phyloP scores from a whole-genome alignment of 306 rosid genomes.

The Inga leiocalycina region DNA sequence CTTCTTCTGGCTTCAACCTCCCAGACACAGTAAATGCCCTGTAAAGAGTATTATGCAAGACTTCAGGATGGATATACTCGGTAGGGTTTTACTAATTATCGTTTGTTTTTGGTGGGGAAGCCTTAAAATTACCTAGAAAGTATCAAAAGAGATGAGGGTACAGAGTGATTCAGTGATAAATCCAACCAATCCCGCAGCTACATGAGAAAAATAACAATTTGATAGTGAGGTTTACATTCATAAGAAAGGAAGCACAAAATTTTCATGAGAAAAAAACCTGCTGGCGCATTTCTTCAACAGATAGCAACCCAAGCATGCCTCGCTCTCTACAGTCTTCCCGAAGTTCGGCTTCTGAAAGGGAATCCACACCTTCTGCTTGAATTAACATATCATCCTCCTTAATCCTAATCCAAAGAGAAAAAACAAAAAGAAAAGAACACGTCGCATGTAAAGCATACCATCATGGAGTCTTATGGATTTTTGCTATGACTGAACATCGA shows the following conservation, averaged over 20 bases:
- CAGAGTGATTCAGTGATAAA: constrained; percentile 88
- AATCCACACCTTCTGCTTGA: constrained; percentile 90
- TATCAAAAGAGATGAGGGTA: constrained; percentile 95
- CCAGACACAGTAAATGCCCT: constrained; percentile 93
- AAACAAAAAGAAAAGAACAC: background rate
- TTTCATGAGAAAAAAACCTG: constrained; percentile 57
- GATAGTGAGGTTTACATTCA: constrained; percentile 24
- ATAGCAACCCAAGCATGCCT: constrained; percentile 93
- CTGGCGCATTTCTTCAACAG: constrained; percentile 97
- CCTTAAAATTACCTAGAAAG: constrained; percentile 80
- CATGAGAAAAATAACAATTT: constrained; percentile 31
- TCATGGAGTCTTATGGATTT: background rate
- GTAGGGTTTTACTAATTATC: background rate
- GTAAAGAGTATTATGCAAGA: constrained; percentile 33
- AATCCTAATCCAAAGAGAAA: constrained; percentile 53
- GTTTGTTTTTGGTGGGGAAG: background rate
- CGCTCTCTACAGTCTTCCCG: constrained; percentile 96
- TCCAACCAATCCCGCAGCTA: constrained; percentile 98
- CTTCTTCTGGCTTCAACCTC: constrained; percentile 82
- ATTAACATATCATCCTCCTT: constrained; percentile 89
- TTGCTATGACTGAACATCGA: background rate
- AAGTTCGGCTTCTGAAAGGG: constrained; percentile 95
- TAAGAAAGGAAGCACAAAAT: constrained; percentile 23
- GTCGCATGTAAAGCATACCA: constrained; percentile 11
- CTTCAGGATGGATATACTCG: constrained; percentile 31